Evolutionary conservation across 2,329 filamentous ascomycete species (phyloP), one percentile per base, ranked within the genome.

Genomic region (Mycosphaerella sp.): DNA sequence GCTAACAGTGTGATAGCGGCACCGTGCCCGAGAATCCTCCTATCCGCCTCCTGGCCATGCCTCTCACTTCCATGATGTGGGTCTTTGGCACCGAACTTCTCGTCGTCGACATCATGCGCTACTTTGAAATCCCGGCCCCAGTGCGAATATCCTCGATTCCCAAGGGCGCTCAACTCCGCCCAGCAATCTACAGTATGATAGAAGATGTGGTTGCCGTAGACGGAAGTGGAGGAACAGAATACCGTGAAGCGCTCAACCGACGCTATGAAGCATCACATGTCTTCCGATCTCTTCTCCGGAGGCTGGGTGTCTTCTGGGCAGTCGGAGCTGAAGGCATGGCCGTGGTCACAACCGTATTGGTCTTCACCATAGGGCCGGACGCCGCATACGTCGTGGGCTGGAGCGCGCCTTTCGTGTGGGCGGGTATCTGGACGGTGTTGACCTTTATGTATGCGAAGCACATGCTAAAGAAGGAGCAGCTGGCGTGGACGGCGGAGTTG

Each of bases 191-290:
- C 66, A 72, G 72, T 6, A 70, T 80, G 58, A 77, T 80, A 58
- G 78, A 80, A 55, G 78, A 80, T 59, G 69, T 80, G 26, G 72
- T 74, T 41, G 77, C 77, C 2, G 78, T 80, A 4, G 78, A 80
- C 55, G 78, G 78, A 4, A 72, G 69, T 11, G 78, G 78, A 21
- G 76, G 76, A 6, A 80, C 76, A 5, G 74, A 75, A 51, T 80
- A 76, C 67, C 71, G 78, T 41, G 74, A 79, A 60, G 66, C 74
- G 3, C 68, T 80, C 34, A 78, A 80, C 61, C 64, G 73, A 38
- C 70, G 78, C 36, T 80, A 80, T 63, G 74, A 78, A 65, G 75
- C 77, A 2, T 78, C 74, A 63, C 76, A 78, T 62, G 67, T 72
- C 21, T 80, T 80, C 67, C 72, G 78, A 31, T 70, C 73, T 57